These are phyloP conservation scores for Calonectria crousiana DNA, from an alignment of 2,329 filamentous ascomycete genomes.

Conservation along the genomic window DNA sequence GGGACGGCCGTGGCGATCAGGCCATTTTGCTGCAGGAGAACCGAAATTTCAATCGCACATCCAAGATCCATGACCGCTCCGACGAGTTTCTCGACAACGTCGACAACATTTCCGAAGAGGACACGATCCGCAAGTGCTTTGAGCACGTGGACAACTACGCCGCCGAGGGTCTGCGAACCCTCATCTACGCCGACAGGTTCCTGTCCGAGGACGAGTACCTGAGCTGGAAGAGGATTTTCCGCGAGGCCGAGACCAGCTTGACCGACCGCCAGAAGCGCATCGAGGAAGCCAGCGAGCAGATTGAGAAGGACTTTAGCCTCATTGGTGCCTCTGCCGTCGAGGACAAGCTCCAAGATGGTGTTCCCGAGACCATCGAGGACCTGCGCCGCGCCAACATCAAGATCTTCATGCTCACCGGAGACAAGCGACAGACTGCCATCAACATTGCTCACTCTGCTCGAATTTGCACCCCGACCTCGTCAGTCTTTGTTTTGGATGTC, in stretches of 20 bases:
- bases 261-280: constrained; percentile 80
- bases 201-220: constrained; percentile 79
- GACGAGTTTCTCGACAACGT: neutral
- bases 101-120: constrained; percentile 54
- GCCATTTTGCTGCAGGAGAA: neutral
- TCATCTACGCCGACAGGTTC: constrained; percentile 84
- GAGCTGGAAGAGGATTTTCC: constrained; percentile 80
- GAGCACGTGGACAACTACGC: constrained; percentile 91
- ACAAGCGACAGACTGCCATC: constrained; percentile 88
- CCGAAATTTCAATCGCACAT: neutral
- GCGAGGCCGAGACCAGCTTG: constrained; percentile 83
- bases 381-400: constrained; percentile 87
- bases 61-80: neutral
- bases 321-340: constrained; percentile 90
- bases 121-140: constrained; percentile 82
- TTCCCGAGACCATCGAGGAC: constrained; percentile 88
- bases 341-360: constrained; percentile 87
- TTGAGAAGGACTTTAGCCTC: constrained; percentile 83
- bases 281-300: constrained; percentile 81
- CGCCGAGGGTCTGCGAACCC: constrained; percentile 84
- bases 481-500: constrained; percentile 81
- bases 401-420: constrained; percentile 92
- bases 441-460: constrained; percentile 84
- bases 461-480: constrained; percentile 79
- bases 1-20: neutral